These are phyloP conservation scores for Dryas alaskensis DNA, from an alignment of 306 rosid species.

Conservation along the genomic window DNA sequence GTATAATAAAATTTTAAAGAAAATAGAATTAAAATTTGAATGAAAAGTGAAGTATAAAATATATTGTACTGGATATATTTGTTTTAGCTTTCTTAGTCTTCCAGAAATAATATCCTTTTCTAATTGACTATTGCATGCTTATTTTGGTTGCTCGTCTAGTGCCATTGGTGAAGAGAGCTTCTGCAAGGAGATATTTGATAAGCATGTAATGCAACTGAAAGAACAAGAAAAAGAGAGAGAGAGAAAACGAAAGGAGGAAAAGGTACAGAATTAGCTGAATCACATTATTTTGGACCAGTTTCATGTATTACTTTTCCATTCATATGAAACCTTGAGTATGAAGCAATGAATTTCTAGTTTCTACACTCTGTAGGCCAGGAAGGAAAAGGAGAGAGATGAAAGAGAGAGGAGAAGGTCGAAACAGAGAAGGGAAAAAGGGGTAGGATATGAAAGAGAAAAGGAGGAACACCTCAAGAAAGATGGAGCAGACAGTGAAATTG, in stretches of 20 bases:
- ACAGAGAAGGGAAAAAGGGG: slow-evolving; percentile 72
- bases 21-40: neutral
- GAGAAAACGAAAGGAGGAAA: slow-evolving; percentile 79
- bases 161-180: slow-evolving; percentile 66
- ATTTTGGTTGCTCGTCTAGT: slow-evolving; percentile 43
- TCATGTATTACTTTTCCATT: neutral
- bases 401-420: slow-evolving; percentile 63
- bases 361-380: slow-evolving; percentile 56
- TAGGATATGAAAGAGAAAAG: slow-evolving; percentile 60
- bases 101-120: neutral
- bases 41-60: slow-evolving; percentile 1
- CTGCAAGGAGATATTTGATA: slow-evolving; percentile 74
- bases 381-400: slow-evolving; percentile 82
- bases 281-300: neutral
- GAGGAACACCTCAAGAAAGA: slow-evolving; percentile 63
- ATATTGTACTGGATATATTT: neutral
- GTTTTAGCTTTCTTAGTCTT: neutral
- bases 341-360: neutral
- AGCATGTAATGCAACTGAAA: slow-evolving; percentile 62
- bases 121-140: slow-evolving; percentile 17
- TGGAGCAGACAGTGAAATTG: slow-evolving; percentile 49
- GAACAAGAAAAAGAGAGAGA: slow-evolving; percentile 80
- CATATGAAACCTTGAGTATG: neutral
- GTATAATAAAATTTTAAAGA: neutral
- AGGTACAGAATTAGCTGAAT: slow-evolving; percentile 49